Base-by-base conservation (phyloP, 495 filamentous ascomycete species). In the Podospora appendiculata region DNA sequence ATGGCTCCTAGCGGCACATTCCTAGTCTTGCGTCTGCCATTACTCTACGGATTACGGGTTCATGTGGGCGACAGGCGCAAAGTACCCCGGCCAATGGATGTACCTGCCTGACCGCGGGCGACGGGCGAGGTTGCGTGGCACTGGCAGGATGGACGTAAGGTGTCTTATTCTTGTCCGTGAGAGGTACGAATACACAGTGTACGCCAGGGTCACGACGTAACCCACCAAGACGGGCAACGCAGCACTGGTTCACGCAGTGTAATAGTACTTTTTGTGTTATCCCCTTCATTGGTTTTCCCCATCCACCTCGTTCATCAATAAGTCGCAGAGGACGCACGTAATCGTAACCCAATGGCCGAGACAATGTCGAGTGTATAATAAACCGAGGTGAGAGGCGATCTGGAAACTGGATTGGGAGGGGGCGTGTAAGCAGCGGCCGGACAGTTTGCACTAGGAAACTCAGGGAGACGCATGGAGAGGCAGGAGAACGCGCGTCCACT, bases 401-500 rank as follows among this genome's bases (percentile, higher is more conserved):
- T 25, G 25, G 25, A 25, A 5, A 25, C 25, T 25, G 25, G 5
- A 25, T 25, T 25, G 32, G 42, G 12, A 45, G 47, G 51, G 52
- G 53, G 50, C 33, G 51, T 53, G 49, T 11, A 47, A 46, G 57
- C 52, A 52, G 51, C 53, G 19, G 32, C 42, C 41, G 12, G 50
- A 47, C 48, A 43, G 19, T 19, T 50, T 45, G 40, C 52, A 47
- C 56, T 55, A 49, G 41, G 50, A 44, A 40, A 17, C 25, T 32
- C 34, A 41, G 44, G 51, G 55, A 47, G 54, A 57, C 45, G 55
- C 55, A 60, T 45, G 14, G 55, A 56, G 58, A 58, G 52, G 45
- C 48, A 42, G 49, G 47, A 48, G 61, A 58, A 64, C 62, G 62
- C 62, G 62, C 62, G 62, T 62, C 57, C 58, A 51, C 51, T 50